A percentile compares a stretch with the other conserved stretches of the same genome.
These are phyloP conservation scores for Colletotrichum navitas DNA, from an alignment of 2,329 filamentous ascomycete species.

Conservation along the genomic window DNA sequence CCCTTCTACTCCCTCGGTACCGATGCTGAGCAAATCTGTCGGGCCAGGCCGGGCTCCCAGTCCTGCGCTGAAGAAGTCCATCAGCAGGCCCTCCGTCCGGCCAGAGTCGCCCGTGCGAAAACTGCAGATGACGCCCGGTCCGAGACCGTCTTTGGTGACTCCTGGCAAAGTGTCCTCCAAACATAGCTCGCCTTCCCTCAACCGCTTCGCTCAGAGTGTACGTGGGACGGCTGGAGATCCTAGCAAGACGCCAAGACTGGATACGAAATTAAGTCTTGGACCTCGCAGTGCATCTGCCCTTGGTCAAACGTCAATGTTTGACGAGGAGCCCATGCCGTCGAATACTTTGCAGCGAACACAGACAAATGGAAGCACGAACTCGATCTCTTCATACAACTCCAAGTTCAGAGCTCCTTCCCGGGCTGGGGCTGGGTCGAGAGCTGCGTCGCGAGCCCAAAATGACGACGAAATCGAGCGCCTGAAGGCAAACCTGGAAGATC, in stretches of 20 bases:
- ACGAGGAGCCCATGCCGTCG: conserved; percentile 71
- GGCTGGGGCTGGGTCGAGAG: conserved; percentile 52
- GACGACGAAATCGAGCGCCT: conserved; percentile 82
- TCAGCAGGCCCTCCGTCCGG: conserved; percentile 78
- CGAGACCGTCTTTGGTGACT: conserved; percentile 69
- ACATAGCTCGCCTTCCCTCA: conserved; percentile 73
- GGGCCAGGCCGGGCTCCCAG: conserved; percentile 78
- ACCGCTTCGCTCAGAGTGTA: conserved; percentile 74
- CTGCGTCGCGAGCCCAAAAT: conserved; percentile 59
- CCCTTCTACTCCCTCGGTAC: conserved; percentile 73
- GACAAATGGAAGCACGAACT: conserved; percentile 67
- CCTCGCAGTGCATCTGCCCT: conserved; percentile 72
- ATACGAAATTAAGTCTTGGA: conserved; percentile 65
- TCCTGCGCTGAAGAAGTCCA: conserved; percentile 76
- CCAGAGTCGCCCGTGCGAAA: conserved; percentile 88
- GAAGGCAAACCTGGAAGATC: conserved; percentile 80
- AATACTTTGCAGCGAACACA: conserved; percentile 64
- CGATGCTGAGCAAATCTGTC: conserved; percentile 90
- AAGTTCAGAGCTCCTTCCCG: conserved; percentile 67
- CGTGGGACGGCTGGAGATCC: conserved; percentile 72
- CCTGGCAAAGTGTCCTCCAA: conserved; percentile 65
- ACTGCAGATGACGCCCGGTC: conserved; percentile 71
- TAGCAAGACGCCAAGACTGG: conserved; percentile 65
- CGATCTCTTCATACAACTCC: conserved; percentile 66
- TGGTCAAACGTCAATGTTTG: conserved; percentile 60